Evolutionary conservation across 2,329 filamentous ascomycete species (phyloP), one percentile per base, ranked within the genome.

Genomic region (Coniochaeta sp.): DNA sequence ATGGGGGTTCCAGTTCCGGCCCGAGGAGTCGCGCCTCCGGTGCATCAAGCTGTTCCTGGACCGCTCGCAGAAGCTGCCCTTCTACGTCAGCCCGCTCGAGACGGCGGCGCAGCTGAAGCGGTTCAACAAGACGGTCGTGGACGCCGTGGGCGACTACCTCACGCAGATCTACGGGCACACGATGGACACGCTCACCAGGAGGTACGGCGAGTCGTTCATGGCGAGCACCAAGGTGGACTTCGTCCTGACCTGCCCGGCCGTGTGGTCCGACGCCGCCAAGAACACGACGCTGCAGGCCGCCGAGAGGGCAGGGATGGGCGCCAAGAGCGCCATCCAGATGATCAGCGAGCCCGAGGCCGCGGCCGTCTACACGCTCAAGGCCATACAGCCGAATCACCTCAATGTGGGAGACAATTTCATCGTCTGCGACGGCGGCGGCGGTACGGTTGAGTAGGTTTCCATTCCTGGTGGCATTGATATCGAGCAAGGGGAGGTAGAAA

Each of bases 1-100:
- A 83, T 93, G 90, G 90, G 90, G 90, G 0, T 93, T 92, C 71
- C 89, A 93, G 71, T 90, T 92, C 79, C 87, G 86, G 67, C 89
- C 89, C 1, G 88, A 91, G 68, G 88, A 91, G 72, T 81, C 86
- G 54, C 83, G 89, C 22, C 80, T 93, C 30, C 86, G 89, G 12
- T 93, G 90, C 71, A 91, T 93, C 77, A 93, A 93, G 77, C 81
- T 93, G 26, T 92, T 93, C 69, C 85, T 93, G 38, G 90, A 93
- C 71, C 85, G 89, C 24, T 87, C 88, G 50, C 90, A 93, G 73
- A 90, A 90, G 72, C 80, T 93, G 26, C 90, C 90, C 8, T 89
- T 90, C 65, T 93, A 92, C 65, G 88, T 93, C 62, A 90, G 87
- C 66, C 87, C 88, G 8, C 80, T 90, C 26, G 89, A 93, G 71